Conservation (phyloP, 345 rosid genomes). For the Microcos paniculata region DNA sequence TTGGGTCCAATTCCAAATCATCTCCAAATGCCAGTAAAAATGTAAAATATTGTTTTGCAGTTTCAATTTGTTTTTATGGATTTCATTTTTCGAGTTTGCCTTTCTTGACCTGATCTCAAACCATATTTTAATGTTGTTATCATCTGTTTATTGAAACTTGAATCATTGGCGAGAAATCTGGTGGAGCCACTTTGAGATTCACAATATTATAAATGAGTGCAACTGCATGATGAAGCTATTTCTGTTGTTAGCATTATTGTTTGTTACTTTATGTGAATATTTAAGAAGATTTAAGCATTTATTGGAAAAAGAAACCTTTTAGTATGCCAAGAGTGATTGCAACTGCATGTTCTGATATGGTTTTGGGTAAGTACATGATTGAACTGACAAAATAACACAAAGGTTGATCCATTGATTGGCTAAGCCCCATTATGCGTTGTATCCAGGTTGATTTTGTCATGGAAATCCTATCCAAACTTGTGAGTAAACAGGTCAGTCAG, state of each 20-base stretch:
- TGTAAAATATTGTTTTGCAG: neutral
- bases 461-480: conserved; percentile 94
- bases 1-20: neutral
- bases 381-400: neutral
- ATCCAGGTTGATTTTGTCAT: conserved; percentile 91
- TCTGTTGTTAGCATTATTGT: neutral
- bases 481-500: conserved; percentile 70
- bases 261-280: neutral
- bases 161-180: neutral
- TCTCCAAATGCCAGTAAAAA: neutral
- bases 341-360: neutral
- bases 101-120: neutral
- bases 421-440: neutral
- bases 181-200: neutral
- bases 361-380: neutral
- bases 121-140: neutral
- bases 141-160: neutral
- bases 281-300: neutral
- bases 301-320: neutral
- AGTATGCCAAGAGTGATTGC: neutral
- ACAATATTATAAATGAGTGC: neutral
- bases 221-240: neutral
- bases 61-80: neutral
- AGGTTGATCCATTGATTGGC: conserved; percentile 7
- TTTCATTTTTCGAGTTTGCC: neutral